These are phyloP conservation scores for Termitomyces titanicus DNA, from an alignment of 768 basidiomycete genomes.

Conservation along the genomic window DNA sequence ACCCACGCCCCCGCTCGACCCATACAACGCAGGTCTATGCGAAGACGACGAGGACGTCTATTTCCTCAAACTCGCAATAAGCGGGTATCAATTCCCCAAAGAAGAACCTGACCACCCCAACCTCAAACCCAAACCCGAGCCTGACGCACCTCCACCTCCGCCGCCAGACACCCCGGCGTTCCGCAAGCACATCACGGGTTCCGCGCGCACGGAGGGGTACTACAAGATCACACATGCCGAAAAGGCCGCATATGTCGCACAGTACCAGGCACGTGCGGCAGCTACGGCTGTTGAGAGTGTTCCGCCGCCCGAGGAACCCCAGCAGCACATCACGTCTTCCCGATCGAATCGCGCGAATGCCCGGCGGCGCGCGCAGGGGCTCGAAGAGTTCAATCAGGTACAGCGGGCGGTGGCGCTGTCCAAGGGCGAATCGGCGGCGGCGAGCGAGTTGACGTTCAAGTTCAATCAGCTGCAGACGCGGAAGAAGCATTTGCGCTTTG, in stretches of 20 bases:
- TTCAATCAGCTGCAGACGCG: conserved; percentile 98
- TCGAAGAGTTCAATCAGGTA: conserved; percentile 94
- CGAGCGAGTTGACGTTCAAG: conserved; percentile 78
- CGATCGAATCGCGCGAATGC: conserved; percentile 92
- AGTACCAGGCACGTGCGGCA: conserved; percentile 68
- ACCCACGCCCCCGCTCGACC: conserved; percentile 51
- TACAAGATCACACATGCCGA: conserved; percentile 92
- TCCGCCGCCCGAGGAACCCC: conserved; percentile 42
- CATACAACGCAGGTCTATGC: conserved; percentile 54
- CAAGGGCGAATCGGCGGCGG: conserved; percentile 62
- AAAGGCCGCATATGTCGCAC: conserved; percentile 89
- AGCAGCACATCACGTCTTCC: conserved; percentile 66
- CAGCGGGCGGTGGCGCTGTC: conserved; percentile 75
- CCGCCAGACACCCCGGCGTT: conserved; percentile 47
- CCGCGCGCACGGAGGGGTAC: conserved; percentile 91
- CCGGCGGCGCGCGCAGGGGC: conserved; percentile 83
- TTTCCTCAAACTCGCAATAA: conserved; percentile 62
- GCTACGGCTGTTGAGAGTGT: conserved; percentile 31
- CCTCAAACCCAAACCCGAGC: not conserved
- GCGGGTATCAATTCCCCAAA: conserved; percentile 29
- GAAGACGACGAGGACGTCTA: conserved; percentile 90
- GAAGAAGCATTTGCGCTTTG: conserved; percentile 97
- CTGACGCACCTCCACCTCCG: conserved; percentile 18
- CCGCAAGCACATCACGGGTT: conserved; percentile 78
- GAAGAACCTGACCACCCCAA: conserved; percentile 19